Percentiles rank a stretch among this genome's conserved stretches.
Conservation (phyloP, 2,329 filamentous ascomycete genomes). For the Phyllosticta citriasiana region DNA sequence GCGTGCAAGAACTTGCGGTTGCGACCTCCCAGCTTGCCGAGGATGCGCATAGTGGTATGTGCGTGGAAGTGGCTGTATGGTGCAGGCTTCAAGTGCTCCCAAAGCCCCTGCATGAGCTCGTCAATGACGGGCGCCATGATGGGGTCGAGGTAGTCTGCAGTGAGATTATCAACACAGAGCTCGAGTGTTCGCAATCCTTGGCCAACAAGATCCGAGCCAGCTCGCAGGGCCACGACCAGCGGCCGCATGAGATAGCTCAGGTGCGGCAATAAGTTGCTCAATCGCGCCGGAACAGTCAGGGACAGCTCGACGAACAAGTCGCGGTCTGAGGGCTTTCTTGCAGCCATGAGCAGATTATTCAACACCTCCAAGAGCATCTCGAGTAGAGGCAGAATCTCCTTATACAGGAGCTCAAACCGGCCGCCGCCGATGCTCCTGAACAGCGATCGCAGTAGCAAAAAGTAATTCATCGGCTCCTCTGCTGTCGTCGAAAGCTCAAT, state of each 20-base stretch:
- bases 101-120: conserved; percentile 94
- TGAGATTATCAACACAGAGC: conserved; percentile 95
- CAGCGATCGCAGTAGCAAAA: conserved; percentile 79
- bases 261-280: conserved; percentile 92
- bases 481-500: conserved; percentile 93
- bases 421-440: conserved; percentile 96
- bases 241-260: conserved; percentile 95
- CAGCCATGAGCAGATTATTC: conserved; percentile 85
- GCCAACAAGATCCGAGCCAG: conserved; percentile 85
- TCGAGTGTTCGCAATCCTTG: conserved; percentile 90
- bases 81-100: conserved; percentile 86
- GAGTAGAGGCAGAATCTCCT: conserved; percentile 88
- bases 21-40: conserved; percentile 89
- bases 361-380: conserved; percentile 97
- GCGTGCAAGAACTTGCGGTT: conserved; percentile 94
- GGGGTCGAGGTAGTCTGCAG: conserved; percentile 92
- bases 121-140: conserved; percentile 99
- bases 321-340: conserved; percentile 78
- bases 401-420: conserved; percentile 95
- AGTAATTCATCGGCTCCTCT: conserved; percentile 98
- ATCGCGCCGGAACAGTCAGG: conserved; percentile 83
- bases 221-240: conserved; percentile 85
- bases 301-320: conserved; percentile 97
- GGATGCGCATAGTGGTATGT: conserved; percentile 93
- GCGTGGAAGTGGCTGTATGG: conserved; percentile 97